Evolutionary conservation across 2,329 filamentous ascomycete genomes (phyloP).

Genomic region (Colletotrichum plurivorum): DNA sequence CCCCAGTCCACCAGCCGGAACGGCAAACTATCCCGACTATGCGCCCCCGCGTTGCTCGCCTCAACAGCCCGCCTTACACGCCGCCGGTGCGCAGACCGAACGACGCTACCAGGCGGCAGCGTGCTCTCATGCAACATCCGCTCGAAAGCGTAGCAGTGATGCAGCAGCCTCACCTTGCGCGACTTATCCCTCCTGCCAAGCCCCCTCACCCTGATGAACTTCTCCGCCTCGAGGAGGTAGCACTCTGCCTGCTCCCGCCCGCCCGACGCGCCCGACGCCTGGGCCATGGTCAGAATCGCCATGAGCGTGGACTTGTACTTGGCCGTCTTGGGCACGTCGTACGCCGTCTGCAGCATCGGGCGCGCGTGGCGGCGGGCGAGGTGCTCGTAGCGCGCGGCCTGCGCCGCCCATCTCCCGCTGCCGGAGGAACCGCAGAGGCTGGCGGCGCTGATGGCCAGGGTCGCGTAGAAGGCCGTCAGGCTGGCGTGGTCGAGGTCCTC

Average conservation of each 20-base stretch:
- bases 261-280: constrained; percentile 52
- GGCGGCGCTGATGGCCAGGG: constrained; percentile 55
- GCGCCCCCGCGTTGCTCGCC: constrained; percentile 37
- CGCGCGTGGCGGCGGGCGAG: constrained; percentile 48
- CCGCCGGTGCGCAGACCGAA: constrained; percentile 39
- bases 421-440: constrained; percentile 49
- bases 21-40: constrained; percentile 48
- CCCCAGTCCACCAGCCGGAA: constrained; percentile 49
- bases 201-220: constrained; percentile 54
- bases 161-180: constrained; percentile 56
- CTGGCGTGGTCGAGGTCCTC: constrained; percentile 52
- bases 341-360: constrained; percentile 49
- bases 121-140: constrained; percentile 57
- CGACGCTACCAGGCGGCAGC: constrained; percentile 41
- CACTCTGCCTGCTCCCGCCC: constrained; percentile 51
- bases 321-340: constrained; percentile 49
- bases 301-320: constrained; percentile 59
- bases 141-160: constrained; percentile 58
- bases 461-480: constrained; percentile 53
- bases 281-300: constrained; percentile 56
- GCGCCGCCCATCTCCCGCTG: constrained; percentile 49
- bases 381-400: constrained; percentile 47
- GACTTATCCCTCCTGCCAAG: constrained; percentile 54
- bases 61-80: constrained; percentile 42
- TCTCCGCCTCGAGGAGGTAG: constrained; percentile 56